Percentiles rank a stretch among this genome's conserved stretches.
phyloP scores from a whole-genome alignment of 768 basidiomycete genomes.

The Trametes punicea region DNA sequence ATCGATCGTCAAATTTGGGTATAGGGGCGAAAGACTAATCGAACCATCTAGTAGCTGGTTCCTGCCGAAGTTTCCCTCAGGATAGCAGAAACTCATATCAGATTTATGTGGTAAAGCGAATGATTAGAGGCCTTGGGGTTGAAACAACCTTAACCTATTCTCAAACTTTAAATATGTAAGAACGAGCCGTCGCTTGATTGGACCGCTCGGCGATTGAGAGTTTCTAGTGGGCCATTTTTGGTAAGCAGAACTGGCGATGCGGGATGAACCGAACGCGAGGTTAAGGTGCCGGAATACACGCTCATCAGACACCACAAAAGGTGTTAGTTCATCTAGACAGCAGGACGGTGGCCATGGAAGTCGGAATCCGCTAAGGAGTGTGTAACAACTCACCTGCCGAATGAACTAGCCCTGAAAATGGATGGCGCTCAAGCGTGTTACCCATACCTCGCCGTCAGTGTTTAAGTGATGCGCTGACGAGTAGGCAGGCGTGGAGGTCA shows the following conservation, averaged over 20 bases:
- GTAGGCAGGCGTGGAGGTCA: constrained; percentile 77
- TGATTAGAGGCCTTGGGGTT: constrained; percentile 90
- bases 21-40: constrained; percentile 97
- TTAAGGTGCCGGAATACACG: constrained; percentile 82
- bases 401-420: constrained; percentile 90
- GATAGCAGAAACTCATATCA: constrained; percentile 62
- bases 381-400: constrained; percentile 89
- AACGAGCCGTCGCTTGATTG: constrained; percentile 49
- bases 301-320: constrained; percentile 84
- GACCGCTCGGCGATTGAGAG: constrained; percentile 56
- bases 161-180: constrained; percentile 68
- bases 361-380: constrained; percentile 84
- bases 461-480: constrained; percentile 69
- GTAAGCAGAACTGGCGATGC: constrained; percentile 71
- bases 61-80: constrained; percentile 87
- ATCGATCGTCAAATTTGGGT: constrained; percentile 94
- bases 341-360: constrained; percentile 87
- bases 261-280: constrained; percentile 68
- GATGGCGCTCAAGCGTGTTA: constrained; percentile 86
- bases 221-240: constrained; percentile 73
- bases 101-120: constrained; percentile 72
- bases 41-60: constrained; percentile 94
- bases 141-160: constrained; percentile 86
- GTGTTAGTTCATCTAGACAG: constrained; percentile 88
- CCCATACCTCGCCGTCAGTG: constrained; percentile 80